Evolutionary conservation across 129 eudicot genomes (phyloP).

Genomic region (Apium graveolens): DNA sequence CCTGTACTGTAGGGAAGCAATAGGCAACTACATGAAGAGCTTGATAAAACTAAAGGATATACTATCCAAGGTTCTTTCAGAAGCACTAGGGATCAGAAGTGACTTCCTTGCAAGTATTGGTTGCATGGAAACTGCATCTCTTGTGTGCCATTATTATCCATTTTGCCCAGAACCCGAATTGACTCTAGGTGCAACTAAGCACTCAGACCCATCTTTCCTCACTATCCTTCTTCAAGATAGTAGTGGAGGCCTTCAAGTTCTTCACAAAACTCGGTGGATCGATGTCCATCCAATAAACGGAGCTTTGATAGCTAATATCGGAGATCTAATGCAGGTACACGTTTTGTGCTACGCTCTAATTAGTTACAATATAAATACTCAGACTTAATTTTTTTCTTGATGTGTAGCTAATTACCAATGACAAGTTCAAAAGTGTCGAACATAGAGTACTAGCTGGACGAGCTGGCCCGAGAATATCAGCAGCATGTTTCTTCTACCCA

Average conservation of each 20-base stretch:
- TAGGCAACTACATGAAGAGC: constrained; percentile 25
- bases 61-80: constrained; percentile 31
- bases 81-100: constrained; percentile 26
- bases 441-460: constrained; percentile 22
- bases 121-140: constrained; percentile 31
- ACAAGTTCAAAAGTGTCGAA: constrained; percentile 35
- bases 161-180: constrained; percentile 48
- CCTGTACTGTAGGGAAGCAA: constrained; percentile 26
- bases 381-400: not conserved
- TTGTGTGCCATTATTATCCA: constrained; percentile 43
- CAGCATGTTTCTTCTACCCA: constrained; percentile 28
- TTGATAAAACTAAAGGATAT: constrained; percentile 17
- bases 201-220: constrained; percentile 38
- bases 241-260: constrained; percentile 45
- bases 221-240: constrained; percentile 42
- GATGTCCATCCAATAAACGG: constrained; percentile 40
- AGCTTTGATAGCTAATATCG: constrained; percentile 39
- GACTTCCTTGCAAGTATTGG: constrained; percentile 21
- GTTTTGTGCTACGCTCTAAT: not conserved
- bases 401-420: constrained; percentile 29
- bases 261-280: constrained; percentile 30
- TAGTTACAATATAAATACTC: not conserved
- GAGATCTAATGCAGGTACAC: constrained; percentile 49
- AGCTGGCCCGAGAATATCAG: constrained; percentile 29
- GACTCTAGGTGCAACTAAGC: constrained; percentile 37